phyloP scores from a whole-genome alignment of 2,329 filamentous ascomycete species.

The Corinectria fuckeliana region DNA sequence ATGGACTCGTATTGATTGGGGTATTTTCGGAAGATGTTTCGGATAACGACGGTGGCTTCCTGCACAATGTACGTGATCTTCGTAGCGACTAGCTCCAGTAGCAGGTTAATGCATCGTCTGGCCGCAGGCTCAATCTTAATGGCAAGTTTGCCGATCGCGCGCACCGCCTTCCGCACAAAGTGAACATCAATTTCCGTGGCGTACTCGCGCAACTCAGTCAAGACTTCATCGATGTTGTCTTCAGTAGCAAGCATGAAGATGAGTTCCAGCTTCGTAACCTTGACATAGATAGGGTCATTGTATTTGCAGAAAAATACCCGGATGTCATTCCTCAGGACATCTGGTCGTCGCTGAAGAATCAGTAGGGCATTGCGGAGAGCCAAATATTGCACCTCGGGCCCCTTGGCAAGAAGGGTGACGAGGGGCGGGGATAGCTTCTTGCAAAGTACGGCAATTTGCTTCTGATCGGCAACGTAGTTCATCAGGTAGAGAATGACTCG shows the following conservation, averaged over 20 bases:
- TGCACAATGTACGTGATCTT: constrained; percentile 99
- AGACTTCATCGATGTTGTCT: constrained; percentile 92
- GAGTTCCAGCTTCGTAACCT: constrained; percentile 96
- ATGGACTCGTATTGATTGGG: constrained; percentile 99
- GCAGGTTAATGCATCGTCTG: constrained; percentile 86
- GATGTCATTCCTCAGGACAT: constrained; percentile 95
- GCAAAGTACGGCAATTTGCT: constrained; percentile 84
- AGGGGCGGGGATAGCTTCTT: constrained; percentile 93
- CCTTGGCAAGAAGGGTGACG: constrained; percentile 93
- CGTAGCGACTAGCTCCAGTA: constrained; percentile 93
- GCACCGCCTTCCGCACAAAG: constrained; percentile 96
- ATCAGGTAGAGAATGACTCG: constrained; percentile 96
- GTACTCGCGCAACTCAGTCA: constrained; percentile 94
- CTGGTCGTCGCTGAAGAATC: constrained; percentile 89
- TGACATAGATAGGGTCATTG: constrained; percentile 99
- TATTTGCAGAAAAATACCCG: constrained; percentile 99
- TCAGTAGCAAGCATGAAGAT: constrained; percentile 99
- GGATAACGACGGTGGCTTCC: constrained; percentile 97
- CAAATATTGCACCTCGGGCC: constrained; percentile 97
- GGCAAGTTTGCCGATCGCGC: constrained; percentile 95
- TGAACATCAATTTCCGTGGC: constrained; percentile 98
- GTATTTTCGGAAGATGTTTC: constrained; percentile 99
- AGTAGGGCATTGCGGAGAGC: constrained; percentile 91
- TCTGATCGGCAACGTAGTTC: constrained; percentile 96
- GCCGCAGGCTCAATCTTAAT: constrained; percentile 99